Base-by-base conservation (phyloP, 2,329 filamentous ascomycete genomes). In the Dryadomyces quercivorus region DNA sequence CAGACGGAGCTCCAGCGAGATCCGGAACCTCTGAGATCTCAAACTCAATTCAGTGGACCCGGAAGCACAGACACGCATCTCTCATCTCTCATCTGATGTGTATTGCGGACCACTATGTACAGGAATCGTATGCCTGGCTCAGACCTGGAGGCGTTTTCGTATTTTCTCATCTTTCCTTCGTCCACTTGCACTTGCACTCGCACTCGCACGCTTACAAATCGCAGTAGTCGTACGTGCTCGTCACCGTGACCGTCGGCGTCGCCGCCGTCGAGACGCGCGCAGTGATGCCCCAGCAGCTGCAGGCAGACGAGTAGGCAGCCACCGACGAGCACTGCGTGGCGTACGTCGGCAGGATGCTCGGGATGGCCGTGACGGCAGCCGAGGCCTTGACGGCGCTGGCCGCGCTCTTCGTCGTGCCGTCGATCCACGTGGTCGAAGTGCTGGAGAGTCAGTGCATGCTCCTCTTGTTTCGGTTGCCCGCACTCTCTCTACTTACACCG, bases 231-330 rank as follows among this genome's bases (percentile, higher is more conserved):
- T 63, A 61, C 50, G 69, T 72, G 56, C 65, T 67, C 56, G 70
- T 73, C 55, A 71, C 67, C 34, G 70, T 73, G 54, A 65, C 62
- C 9, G 70, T 73, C 40, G 70, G 67, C 40, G 59, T 61, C 31
- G 69, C 60, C 53, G 67, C 70, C 12, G 71, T 73, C 55, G 64
- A 66, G 48, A 68, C 64, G 3, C 62, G 57, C 42, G 64, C 65
- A 43, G 70, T 72, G 63, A 74, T 66, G 50, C 71, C 71, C 64
- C 67, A 75, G 69, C 72, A 74, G 52, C 64, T 65, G 68, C 72
- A 75, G 53, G 68, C 72, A 42, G 70, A 70, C 36, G 69, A 63
- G 64, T 72, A 74, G 49, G 63, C 62, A 36, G 58, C 61, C 16
- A 59, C 60, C 45, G 63, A 58, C 53, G 63, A 61, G 63, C 70